Conservation (phyloP, 2,329 filamentous ascomycete genomes). For the Cryphonectria japonica region DNA sequence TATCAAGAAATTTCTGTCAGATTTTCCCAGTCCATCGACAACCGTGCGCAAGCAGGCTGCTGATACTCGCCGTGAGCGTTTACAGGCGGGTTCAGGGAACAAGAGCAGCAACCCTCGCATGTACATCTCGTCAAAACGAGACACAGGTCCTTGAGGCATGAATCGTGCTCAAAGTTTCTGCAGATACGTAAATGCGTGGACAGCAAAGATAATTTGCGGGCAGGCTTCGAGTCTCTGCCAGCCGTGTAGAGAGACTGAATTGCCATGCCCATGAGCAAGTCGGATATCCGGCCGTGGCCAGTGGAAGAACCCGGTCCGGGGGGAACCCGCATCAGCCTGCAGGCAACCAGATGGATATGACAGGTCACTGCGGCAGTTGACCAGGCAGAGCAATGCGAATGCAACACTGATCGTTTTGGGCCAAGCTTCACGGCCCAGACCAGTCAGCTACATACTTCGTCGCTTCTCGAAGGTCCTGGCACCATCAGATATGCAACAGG, state of each 20-base stretch:
- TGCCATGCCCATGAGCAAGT: slow-evolving; percentile 8
- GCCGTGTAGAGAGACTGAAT: slow-evolving; percentile 7
- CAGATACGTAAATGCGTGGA: slow-evolving; percentile 1
- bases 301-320: slow-evolving; percentile 7
- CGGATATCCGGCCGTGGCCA: slow-evolving; percentile 9
- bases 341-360: slow-evolving; percentile 27
- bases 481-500: slow-evolving; percentile 20
- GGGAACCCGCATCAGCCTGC: slow-evolving; percentile 21
- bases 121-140: slow-evolving; percentile 9
- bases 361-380: slow-evolving; percentile 29
- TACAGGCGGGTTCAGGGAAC: neutral
- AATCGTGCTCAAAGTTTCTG: neutral
- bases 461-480: slow-evolving; percentile 25
- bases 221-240: slow-evolving; percentile 16
- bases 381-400: slow-evolving; percentile 23
- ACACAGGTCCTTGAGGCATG: neutral
- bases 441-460: slow-evolving; percentile 17
- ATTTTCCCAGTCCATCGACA: neutral
- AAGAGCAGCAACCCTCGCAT: neutral
- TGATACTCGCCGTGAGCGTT: neutral
- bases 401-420: slow-evolving; percentile 19
- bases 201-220: slow-evolving; percentile 15
- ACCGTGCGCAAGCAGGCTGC: neutral
- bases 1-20: neutral
- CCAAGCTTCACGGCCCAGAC: slow-evolving; percentile 8